These are phyloP conservation scores for Acidiella bohemica DNA, from an alignment of 495 filamentous ascomycete species.

Conservation along the genomic window DNA sequence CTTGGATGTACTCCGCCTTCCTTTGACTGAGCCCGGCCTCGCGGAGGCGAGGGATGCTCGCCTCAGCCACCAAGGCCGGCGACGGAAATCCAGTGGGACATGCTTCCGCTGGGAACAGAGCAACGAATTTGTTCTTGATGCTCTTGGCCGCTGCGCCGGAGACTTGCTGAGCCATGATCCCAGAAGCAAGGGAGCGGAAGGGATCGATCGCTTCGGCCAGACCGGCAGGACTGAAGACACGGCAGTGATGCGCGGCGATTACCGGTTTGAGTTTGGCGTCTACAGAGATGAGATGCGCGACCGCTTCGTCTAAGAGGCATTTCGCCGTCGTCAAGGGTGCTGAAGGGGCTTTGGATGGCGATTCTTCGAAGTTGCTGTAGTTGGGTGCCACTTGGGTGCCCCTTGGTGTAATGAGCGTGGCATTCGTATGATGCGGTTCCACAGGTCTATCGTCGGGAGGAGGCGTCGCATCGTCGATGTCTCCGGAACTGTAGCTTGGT, in stretches of 20 bases:
- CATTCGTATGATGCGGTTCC: conserved; percentile 55
- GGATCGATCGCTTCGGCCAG: conserved; percentile 76
- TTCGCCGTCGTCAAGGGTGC: conserved; percentile 35
- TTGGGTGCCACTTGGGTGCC: conserved; percentile 54
- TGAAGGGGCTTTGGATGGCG: conserved; percentile 41
- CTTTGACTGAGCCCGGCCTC: conserved; percentile 78
- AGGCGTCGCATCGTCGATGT: conserved; percentile 29
- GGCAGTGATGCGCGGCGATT: conserved; percentile 62
- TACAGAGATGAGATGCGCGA: conserved; percentile 59
- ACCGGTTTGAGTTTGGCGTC: conserved; percentile 62
- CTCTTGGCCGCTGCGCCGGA: conserved; percentile 79
- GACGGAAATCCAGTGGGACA: conserved; percentile 49
- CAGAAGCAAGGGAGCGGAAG: conserved; percentile 64
- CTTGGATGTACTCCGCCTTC: conserved; percentile 88
- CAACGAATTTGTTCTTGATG: conserved; percentile 75
- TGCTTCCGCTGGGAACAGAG: conserved; percentile 44
- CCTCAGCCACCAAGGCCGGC: conserved; percentile 53
- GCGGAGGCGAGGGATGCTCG: conserved; percentile 49
- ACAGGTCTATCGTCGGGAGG: conserved; percentile 42
- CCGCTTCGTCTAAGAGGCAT: conserved; percentile 59
- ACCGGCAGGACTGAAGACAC: conserved; percentile 66
- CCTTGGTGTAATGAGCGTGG: conserved; percentile 63
- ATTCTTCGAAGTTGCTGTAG: conserved; percentile 31
- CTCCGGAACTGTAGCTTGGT: conserved; percentile 19
- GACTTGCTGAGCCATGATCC: conserved; percentile 94